Percentiles rank a stretch among this genome's conserved stretches.
phyloP scores from a whole-genome alignment of 2,329 filamentous ascomycete species.

The Colletotrichum sp. region DNA sequence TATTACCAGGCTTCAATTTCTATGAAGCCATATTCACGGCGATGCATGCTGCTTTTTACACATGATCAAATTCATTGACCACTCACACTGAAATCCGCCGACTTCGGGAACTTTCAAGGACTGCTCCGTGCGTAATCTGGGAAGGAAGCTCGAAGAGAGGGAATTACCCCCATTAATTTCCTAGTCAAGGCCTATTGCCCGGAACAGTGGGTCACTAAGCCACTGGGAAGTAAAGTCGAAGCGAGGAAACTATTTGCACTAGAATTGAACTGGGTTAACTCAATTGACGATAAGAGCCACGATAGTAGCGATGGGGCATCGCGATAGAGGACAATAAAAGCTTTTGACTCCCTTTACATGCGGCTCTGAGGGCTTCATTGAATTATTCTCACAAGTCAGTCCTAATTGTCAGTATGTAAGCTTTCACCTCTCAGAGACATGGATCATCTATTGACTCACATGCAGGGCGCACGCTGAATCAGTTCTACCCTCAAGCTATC shows the following conservation, averaged over 20 bases:
- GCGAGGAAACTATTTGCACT: neutral
- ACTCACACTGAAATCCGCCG: no score
- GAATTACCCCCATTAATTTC: neutral
- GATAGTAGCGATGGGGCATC: neutral
- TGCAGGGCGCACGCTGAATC: neutral
- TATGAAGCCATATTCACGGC: neutral
- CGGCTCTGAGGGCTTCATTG: neutral
- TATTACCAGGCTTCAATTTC: neutral
- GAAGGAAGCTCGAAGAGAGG: slow-evolving; percentile 8
- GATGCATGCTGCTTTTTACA: neutral
- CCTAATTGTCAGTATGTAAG: neutral
- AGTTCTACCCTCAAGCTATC: neutral
- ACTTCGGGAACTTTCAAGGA: neutral
- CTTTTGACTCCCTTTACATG: no score
- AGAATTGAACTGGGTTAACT: neutral
- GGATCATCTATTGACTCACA: neutral
- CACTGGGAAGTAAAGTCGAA: neutral
- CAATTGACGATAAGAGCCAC: neutral
- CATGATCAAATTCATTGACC: no score
- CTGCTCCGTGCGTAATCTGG: neutral
- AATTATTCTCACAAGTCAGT: neutral
- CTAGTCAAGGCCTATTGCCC: neutral
- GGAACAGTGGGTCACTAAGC: neutral
- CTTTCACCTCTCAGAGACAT: neutral
- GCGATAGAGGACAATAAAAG: neutral